A percentile compares a stretch with the other conserved stretches of the same genome.
These are phyloP conservation scores for Physcomitrium patens DNA, from an alignment of 225 moss, liverwort and hornwort species.

Conservation along the genomic window DNA sequence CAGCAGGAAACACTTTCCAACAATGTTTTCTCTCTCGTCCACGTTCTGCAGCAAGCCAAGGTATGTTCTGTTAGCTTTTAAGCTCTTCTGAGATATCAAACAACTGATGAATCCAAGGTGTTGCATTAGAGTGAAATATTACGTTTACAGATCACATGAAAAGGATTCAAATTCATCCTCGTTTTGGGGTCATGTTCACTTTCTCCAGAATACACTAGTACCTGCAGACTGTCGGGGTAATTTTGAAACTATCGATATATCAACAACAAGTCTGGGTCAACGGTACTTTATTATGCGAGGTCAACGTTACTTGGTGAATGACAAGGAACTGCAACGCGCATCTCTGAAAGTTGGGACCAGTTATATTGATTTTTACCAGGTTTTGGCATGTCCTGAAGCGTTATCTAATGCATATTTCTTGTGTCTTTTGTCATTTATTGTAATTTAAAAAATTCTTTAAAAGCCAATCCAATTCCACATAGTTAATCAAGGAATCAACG, in stretches of 20 bases:
- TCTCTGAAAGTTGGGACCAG: slow-evolving; percentile 55
- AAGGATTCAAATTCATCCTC: background rate
- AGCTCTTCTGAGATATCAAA: slow-evolving; percentile 7
- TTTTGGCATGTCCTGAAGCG: slow-evolving; percentile 19
- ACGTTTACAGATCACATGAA: background rate
- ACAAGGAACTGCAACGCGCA: slow-evolving; percentile 47
- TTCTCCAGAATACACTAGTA: slow-evolving; percentile 46
- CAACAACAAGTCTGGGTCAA: slow-evolving; percentile 51
- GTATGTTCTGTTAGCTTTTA: slow-evolving; percentile 32
- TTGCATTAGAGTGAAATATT: slow-evolving; percentile 4
- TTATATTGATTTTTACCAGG: slow-evolving; percentile 62
- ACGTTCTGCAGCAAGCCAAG: slow-evolving; percentile 49
- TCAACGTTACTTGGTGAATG: slow-evolving; percentile 64
- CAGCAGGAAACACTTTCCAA: slow-evolving; percentile 60
- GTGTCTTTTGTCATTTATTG: background rate
- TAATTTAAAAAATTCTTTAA: background rate
- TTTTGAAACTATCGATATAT: slow-evolving; percentile 57
- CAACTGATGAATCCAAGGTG: slow-evolving; percentile 15
- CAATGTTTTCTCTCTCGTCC: slow-evolving; percentile 67
- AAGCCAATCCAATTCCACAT: slow-evolving; percentile 1
- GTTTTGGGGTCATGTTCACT: background rate
- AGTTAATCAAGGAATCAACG: background rate
- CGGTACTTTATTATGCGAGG: slow-evolving; percentile 71
- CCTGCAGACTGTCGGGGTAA: slow-evolving; percentile 56
- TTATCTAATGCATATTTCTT: background rate